Evolutionary conservation across 192 early-diverging fungal genomes (phyloP), one percentile per base, ranked within the genome.

Genomic region (Linnemannia zychae): DNA sequence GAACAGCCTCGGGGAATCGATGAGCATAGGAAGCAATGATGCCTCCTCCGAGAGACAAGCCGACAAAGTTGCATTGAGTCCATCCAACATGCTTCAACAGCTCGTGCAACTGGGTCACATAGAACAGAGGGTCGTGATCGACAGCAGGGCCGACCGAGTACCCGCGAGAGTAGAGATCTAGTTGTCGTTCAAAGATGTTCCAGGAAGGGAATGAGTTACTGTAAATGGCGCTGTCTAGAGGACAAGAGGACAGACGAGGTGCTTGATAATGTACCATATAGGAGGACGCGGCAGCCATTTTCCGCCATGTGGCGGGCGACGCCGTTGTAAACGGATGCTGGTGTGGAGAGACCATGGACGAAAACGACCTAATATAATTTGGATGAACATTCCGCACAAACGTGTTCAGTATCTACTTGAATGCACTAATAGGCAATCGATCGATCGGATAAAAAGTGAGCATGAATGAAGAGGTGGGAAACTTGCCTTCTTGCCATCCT

Each of bases 401-500:
- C 7, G 9, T 57, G 52, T 7, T 57, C 20, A 24, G 52, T 57
- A n/a, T 57, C n/a, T 57, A 7, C 9, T n/a, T 52, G 33, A n/a
- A 49, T 31, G 18, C 31, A 31, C 17, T 15, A 15, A 34, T 15
- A 47, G 20, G 13, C 7, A 15, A 63, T 63, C 57, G 57, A 63
- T 63, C 57, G 57, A 63, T 63, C 57, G 57, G 28, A 52, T 18
- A 52, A 52, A 63, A 15, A 3, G n/a, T 28, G 28, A 63, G 57
- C 9, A 13, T 12, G 15, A 31, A 31, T 4, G 57, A 24, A 57
- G 24, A 57, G 28, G n/a, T 15, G n/a, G 7, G 47, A 20, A 28
- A 24, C 40, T 38, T 77, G 82, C 87, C 80, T 88, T 88, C 65
- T 88, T 82, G 50, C 87, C 87, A 36, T 81, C 72, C 47, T 83